Conservation (phyloP, 1,139 yeast species). For the Saccharomyces hybrid region DNA sequence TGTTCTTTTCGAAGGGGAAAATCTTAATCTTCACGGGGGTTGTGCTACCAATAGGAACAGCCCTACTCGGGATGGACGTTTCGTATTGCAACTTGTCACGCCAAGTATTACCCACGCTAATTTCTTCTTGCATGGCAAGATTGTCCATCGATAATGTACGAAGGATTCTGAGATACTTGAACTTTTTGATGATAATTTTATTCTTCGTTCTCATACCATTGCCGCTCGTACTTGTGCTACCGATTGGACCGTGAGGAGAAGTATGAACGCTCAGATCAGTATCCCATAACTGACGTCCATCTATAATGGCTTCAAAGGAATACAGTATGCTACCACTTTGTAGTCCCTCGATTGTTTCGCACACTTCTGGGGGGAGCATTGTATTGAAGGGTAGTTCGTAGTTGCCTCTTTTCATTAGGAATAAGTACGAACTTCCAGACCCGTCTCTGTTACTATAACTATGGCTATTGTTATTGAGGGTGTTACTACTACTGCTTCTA, state of each 20-base stretch:
- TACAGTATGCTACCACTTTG: conserved; percentile 50
- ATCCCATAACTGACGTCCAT: conserved; percentile 34
- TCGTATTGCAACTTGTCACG: conserved; percentile 57
- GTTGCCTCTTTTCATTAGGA: conserved; percentile 53
- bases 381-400: conserved; percentile 57
- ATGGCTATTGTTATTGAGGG: background rate
- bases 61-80: conserved; percentile 48
- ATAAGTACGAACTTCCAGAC: conserved; percentile 17
- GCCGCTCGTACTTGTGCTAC: background rate
- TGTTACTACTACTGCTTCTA: background rate
- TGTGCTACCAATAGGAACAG: conserved; percentile 52
- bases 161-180: conserved; percentile 40
- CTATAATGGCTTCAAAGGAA: conserved; percentile 47
- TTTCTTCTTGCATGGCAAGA: conserved; percentile 44
- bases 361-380: conserved; percentile 48
- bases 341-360: conserved; percentile 64
- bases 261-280: conserved; percentile 12
- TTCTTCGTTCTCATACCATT: conserved; percentile 2
- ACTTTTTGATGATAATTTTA: conserved; percentile 14
- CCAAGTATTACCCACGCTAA: conserved; percentile 57
- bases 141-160: conserved; percentile 49
- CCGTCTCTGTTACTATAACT: background rate
- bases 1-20: conserved; percentile 54
- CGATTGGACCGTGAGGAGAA: background rate
- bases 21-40: conserved; percentile 46